These are phyloP conservation scores for Capronia epimyces DNA, from an alignment of 2,329 filamentous ascomycete genomes.

Conservation along the genomic window DNA sequence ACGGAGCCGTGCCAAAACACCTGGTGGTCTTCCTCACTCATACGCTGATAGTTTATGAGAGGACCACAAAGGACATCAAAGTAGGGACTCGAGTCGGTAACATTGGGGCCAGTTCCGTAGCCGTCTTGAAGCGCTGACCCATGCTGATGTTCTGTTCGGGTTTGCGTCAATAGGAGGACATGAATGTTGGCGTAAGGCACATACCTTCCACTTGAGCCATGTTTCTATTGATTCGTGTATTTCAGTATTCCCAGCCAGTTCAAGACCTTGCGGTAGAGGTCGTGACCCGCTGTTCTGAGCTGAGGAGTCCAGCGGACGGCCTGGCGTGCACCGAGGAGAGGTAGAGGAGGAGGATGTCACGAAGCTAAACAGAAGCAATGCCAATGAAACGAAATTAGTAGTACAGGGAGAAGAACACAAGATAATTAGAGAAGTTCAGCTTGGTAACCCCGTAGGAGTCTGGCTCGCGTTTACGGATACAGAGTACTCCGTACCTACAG, in stretches of 20 bases:
- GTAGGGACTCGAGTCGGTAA: constrained; percentile 25
- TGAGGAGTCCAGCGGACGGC: no score
- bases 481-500: no score
- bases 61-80: constrained; percentile 45
- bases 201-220: constrained; percentile 8
- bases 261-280: neutral
- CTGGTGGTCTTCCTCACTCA: constrained; percentile 33
- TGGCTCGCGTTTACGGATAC: no score
- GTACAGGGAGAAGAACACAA: neutral
- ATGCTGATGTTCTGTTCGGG: constrained; percentile 3
- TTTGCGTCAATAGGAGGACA: neutral
- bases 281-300: no score
- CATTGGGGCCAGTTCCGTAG: constrained; percentile 26
- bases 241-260: neutral
- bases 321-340: no score
- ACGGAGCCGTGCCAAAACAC: constrained; percentile 75
- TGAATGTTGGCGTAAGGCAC: neutral
- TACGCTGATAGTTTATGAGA: constrained; percentile 46
- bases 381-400: neutral
- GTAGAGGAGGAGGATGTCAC: neutral
- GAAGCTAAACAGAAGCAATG: neutral
- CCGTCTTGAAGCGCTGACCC: constrained; percentile 22
- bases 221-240: neutral
- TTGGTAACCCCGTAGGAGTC: no score
- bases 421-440: neutral